phyloP scores from a whole-genome alignment of 306 rosid species.

The Hippophae gyantsensis region DNA sequence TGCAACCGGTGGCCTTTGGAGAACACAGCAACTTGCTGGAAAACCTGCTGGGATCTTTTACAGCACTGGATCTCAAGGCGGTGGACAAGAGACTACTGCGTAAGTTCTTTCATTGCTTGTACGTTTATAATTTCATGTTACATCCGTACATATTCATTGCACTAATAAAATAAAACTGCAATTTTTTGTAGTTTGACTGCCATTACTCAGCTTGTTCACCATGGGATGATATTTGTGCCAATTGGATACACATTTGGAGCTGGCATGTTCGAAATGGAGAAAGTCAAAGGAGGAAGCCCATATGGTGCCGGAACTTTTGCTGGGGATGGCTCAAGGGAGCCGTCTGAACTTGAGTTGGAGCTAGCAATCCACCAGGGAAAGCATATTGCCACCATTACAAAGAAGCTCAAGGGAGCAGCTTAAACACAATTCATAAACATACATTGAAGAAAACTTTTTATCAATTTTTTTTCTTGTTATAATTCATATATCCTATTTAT shows the following conservation, averaged over 20 bases:
- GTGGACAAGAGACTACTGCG: conserved; percentile 99
- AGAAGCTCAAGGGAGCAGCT: conserved; percentile 82
- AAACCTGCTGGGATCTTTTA: conserved; percentile 89
- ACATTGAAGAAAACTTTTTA: conserved; percentile 24
- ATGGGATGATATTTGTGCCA: conserved; percentile 85
- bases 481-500: conserved; percentile 17
- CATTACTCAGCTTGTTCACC: conserved; percentile 90
- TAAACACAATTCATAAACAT: conserved; percentile 19
- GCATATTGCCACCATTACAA: conserved; percentile 71
- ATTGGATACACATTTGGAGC: conserved; percentile 87
- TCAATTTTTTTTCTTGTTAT: conserved; percentile 35
- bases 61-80: conserved; percentile 97
- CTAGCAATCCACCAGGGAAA: conserved; percentile 96
- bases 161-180: background rate
- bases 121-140: background rate
- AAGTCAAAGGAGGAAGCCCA: conserved; percentile 95
- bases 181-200: conserved; percentile 60
- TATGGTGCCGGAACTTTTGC: conserved; percentile 92
- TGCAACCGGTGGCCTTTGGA: conserved; percentile 87
- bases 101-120: conserved; percentile 27
- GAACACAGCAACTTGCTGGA: conserved; percentile 83
- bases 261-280: conserved; percentile 93
- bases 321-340: conserved; percentile 89
- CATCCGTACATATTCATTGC: background rate
- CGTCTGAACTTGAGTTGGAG: conserved; percentile 65